Evolutionary conservation across 176 grass and related monocot genomes (phyloP).

Genomic region (Stipa capillata): DNA sequence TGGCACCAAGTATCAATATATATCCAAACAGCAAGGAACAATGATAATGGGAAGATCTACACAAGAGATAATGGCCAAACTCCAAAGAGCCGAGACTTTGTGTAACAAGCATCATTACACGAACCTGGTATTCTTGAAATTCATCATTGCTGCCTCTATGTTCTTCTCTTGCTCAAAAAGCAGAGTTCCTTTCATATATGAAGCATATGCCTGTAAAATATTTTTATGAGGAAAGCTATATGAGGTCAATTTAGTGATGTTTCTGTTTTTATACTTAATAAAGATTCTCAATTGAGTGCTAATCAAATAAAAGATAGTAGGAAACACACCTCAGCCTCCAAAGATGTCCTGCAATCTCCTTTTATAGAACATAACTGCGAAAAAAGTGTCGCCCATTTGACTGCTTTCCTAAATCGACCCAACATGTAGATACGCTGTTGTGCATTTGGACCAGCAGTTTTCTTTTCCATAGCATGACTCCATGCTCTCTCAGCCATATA

Average conservation of each 20-base stretch:
- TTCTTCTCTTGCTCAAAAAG: slow-evolving; percentile 99
- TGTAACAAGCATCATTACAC: background rate
- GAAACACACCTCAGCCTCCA: slow-evolving; percentile 81
- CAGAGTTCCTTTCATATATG: slow-evolving; percentile 93
- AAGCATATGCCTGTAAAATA: slow-evolving; percentile 73
- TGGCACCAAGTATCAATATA: background rate
- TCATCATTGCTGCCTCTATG: slow-evolving; percentile 76
- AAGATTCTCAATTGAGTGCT: background rate
- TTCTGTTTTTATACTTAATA: background rate
- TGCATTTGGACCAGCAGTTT: slow-evolving; percentile 78
- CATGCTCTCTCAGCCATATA: slow-evolving; percentile 97
- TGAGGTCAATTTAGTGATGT: background rate
- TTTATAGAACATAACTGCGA: slow-evolving; percentile 77
- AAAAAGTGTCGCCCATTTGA: slow-evolving; percentile 90
- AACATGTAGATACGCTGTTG: slow-evolving; percentile 83
- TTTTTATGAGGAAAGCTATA: background rate
- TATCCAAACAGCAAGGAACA: background rate
- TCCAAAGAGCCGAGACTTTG: background rate
- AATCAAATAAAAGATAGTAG: background rate
- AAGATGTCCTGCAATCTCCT: slow-evolving; percentile 93
- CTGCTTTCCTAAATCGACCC: slow-evolving; percentile 92
- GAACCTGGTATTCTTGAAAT: slow-evolving; percentile 96
- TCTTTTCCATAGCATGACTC: slow-evolving; percentile 99
- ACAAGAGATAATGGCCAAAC: background rate
- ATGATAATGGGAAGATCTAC: background rate